phyloP scores from a whole-genome alignment of 805 yeast species.

The baker's yeast (Saccharomyces cerevisiae) region DNA sequence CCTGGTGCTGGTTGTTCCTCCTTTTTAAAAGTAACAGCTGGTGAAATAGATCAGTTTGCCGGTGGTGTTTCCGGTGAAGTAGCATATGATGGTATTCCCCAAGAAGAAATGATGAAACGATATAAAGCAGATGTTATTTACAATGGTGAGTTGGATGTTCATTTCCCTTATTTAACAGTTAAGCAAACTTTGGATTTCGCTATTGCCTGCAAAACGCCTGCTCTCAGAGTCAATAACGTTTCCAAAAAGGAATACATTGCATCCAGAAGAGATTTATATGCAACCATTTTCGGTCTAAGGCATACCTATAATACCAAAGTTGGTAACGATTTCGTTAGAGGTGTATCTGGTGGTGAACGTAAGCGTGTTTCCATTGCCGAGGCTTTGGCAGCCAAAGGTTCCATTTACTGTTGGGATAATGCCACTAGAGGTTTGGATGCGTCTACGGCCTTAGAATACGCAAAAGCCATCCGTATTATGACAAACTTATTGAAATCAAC shows the following conservation, averaged over 20 bases:
- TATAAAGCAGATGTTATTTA: slow-evolving; percentile 52
- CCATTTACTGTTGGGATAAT: slow-evolving; percentile 60
- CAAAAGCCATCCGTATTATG: slow-evolving; percentile 48
- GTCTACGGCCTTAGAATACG: slow-evolving; percentile 58
- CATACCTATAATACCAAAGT: slow-evolving; percentile 49
- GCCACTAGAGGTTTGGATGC: slow-evolving; percentile 74
- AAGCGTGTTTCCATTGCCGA: slow-evolving; percentile 72
- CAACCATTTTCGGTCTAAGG: slow-evolving; percentile 43
- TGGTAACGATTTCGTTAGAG: slow-evolving; percentile 54
- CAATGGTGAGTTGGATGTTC: slow-evolving; percentile 59
- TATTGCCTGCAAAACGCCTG: slow-evolving; percentile 59
- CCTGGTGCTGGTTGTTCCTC: slow-evolving; percentile 82
- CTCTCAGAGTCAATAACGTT: slow-evolving; percentile 39
- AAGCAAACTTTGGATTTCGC: slow-evolving; percentile 67
- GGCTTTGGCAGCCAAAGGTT: slow-evolving; percentile 39
- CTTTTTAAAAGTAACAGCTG: slow-evolving; percentile 55
- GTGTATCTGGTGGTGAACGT: slow-evolving; percentile 71
- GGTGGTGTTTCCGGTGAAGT: slow-evolving; percentile 46
- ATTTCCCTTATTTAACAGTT: slow-evolving; percentile 70
- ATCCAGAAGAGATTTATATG: slow-evolving; percentile 32
- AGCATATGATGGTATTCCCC: slow-evolving; percentile 53
- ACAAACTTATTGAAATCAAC: slow-evolving; percentile 43
- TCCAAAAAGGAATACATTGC: slow-evolving; percentile 41
- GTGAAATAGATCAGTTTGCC: slow-evolving; percentile 39
- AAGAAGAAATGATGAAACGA: slow-evolving; percentile 48